phyloP scores from a whole-genome alignment of 2,329 filamentous ascomycete genomes.

The Penicillium sp. region DNA sequence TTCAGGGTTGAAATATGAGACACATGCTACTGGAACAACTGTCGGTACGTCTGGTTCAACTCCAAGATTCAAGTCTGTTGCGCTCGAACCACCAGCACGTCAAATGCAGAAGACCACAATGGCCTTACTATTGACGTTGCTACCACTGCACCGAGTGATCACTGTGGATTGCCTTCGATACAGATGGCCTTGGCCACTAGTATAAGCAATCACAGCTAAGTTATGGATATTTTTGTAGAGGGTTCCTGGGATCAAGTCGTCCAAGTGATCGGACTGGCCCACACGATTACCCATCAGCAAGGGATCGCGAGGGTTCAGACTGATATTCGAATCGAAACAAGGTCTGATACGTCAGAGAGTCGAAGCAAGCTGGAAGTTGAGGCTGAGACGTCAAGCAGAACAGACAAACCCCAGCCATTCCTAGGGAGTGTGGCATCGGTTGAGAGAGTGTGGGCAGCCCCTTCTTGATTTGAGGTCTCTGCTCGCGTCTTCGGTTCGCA shows the following conservation, averaged over 20 bases:
- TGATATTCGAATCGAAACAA: constrained; percentile 73
- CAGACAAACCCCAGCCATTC: constrained; percentile 72
- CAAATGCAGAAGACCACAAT: too few relatives aligned
- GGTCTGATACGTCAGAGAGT: constrained; percentile 42
- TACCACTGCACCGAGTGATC: too few relatives aligned
- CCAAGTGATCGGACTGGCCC: constrained; percentile 69
- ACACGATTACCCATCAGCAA: constrained; percentile 63
- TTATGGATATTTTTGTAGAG: constrained; percentile 49
- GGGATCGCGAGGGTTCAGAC: constrained; percentile 76
- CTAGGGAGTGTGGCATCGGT: constrained; percentile 64
- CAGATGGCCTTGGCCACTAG: too few relatives aligned
- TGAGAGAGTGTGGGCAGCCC: constrained; percentile 41
- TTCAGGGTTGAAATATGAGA: constrained; percentile 69
- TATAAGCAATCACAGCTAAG: not conserved
- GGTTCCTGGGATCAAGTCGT: constrained; percentile 83
- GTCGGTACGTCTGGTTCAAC: constrained; percentile 54
- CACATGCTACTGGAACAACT: constrained; percentile 87
- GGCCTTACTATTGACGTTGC: too few relatives aligned
- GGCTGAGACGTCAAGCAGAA: constrained; percentile 43
- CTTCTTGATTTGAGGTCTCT: not conserved
- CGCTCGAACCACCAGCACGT: too few relatives aligned
- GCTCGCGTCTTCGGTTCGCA: too few relatives aligned
- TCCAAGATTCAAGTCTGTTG: not conserved
- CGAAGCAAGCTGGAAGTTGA: not conserved
- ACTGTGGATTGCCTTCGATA: too few relatives aligned